A percentile compares a stretch with the other conserved stretches of the same genome.
phyloP scores from a whole-genome alignment of 2,329 filamentous ascomycete species.

The Boeremia exigua region DNA sequence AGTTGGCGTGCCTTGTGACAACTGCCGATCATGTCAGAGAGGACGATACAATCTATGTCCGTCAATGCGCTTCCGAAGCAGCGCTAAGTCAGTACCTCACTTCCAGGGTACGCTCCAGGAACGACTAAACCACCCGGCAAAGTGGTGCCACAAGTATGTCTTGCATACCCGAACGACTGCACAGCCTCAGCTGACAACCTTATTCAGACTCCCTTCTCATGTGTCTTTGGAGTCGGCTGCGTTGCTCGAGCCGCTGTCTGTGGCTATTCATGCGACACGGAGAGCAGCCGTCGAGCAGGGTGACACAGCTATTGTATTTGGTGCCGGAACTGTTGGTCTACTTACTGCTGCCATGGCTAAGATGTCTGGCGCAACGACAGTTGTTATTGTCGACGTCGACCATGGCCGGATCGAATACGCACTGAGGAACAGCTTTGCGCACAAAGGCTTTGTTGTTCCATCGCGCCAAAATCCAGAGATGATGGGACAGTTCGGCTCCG shows the following conservation, averaged over 20 bases:
- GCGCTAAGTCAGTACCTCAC: constrained; percentile 52
- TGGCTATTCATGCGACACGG: constrained; percentile 83
- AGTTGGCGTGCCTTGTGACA: constrained; percentile 51
- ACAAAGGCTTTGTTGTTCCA: constrained; percentile 46
- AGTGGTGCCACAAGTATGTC: constrained; percentile 54
- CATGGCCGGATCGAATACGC: constrained; percentile 50
- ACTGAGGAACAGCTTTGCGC: constrained; percentile 47
- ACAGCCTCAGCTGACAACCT: constrained; percentile 38
- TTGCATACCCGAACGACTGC: constrained; percentile 37
- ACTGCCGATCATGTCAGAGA: constrained; percentile 50
- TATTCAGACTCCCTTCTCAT: constrained; percentile 47
- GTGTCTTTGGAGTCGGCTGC: constrained; percentile 49
- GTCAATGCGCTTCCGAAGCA: constrained; percentile 52
- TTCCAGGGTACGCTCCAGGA: constrained; percentile 54
- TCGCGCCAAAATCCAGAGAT: constrained; percentile 33
- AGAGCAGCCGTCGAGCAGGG: constrained; percentile 76
- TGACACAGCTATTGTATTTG: constrained; percentile 81
- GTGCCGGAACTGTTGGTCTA: constrained; percentile 70
- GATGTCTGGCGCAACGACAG: constrained; percentile 49
- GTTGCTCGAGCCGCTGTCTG: constrained; percentile 68
- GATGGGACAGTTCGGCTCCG: constrained; percentile 41
- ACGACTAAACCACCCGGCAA: constrained; percentile 52
- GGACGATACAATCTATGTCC: constrained; percentile 53
- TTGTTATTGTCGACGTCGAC: constrained; percentile 51
- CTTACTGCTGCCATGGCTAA: constrained; percentile 51